These are phyloP conservation scores for Verbascum thapsus DNA, from an alignment of 257 asterid genomes.

Conservation along the genomic window DNA sequence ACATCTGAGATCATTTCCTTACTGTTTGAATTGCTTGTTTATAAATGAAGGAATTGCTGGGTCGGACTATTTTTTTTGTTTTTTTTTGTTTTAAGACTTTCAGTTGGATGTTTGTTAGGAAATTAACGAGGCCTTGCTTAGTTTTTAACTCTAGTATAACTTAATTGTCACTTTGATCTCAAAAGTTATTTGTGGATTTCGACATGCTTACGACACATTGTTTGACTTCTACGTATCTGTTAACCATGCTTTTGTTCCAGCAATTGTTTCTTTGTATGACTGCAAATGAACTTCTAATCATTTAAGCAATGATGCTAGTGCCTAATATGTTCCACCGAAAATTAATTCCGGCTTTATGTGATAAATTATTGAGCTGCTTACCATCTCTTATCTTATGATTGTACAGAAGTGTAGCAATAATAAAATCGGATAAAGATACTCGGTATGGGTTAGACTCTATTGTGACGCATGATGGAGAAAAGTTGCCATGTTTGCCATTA, in stretches of 20 bases:
- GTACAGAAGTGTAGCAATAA: constrained; percentile 74
- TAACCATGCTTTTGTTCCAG: not conserved
- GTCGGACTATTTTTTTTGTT: constrained; percentile 8
- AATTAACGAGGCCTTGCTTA: not conserved
- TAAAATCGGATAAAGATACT: constrained; percentile 80
- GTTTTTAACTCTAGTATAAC: not conserved
- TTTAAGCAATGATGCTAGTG: too few relatives aligned
- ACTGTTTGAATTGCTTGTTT: constrained; percentile 1
- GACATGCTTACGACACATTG: not conserved
- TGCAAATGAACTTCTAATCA: not conserved
- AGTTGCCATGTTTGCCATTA: constrained; percentile 78
- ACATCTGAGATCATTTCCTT: not conserved
- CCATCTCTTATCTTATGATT: constrained; percentile 23
- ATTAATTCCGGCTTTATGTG: not conserved
- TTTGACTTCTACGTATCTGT: not conserved
- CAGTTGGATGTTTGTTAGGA: constrained; percentile 9
- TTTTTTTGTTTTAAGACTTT: not conserved
- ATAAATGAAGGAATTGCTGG: constrained; percentile 10
- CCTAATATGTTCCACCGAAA: too few relatives aligned
- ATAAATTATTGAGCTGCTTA: not conserved
- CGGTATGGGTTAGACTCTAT: constrained; percentile 77
- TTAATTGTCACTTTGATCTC: constrained; percentile 1
- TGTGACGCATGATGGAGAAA: constrained; percentile 90
- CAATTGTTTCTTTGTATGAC: constrained; percentile 5
- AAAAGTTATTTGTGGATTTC: not conserved